Evolutionary conservation across 495 filamentous ascomycete genomes (phyloP), one percentile per base, ranked within the genome.

Genomic region (Xylaria longipes): DNA sequence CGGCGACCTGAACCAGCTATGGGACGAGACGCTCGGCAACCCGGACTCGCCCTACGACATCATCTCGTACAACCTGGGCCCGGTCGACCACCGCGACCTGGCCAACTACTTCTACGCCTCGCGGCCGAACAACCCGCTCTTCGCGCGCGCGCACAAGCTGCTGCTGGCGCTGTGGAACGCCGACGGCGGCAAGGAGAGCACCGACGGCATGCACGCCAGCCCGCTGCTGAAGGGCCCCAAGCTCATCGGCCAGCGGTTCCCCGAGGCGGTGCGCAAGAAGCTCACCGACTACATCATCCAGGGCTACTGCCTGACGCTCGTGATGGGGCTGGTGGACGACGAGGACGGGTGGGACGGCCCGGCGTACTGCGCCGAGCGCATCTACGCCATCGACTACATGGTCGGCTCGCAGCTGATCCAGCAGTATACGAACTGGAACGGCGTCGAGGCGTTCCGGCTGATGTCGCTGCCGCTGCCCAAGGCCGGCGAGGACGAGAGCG

Each of bases 281-380:
- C 75, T 88, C 62, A 84, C 82, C 33, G 86, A 88, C 70, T 88
- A 88, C 67, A 85, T 87, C 71, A 84, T 85, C 58, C 85, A 87
- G 72, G 85, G 82, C 0, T 84, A 87, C 57, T 85, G 80, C 12
- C 81, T 85, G 65, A 82, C 80, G 14, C 72, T 84, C 68, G 86
- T 86, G 1, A 84, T 86, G 83, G 85, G 85, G 1, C 79, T 87
- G 17, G 73, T 88, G 6, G 87, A 88, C 68, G 79, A 80, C 27
- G 82, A 85, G 69, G 84, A 80, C 27, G 77, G 72, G 2, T 89
- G 87, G 87, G 78, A 89, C 73, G 87, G 87, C 29, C 86, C 87
- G 0, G 69, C 77, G 50, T 89, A 88, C 72, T 78, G 79, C 17
- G 76, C 76, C 22, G 67, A 86, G 57, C 82, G 84, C 69, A 73